phyloP scores from a whole-genome alignment of 1,284 basidiomycete species.

The Cutaneotrichosporon sp. region DNA sequence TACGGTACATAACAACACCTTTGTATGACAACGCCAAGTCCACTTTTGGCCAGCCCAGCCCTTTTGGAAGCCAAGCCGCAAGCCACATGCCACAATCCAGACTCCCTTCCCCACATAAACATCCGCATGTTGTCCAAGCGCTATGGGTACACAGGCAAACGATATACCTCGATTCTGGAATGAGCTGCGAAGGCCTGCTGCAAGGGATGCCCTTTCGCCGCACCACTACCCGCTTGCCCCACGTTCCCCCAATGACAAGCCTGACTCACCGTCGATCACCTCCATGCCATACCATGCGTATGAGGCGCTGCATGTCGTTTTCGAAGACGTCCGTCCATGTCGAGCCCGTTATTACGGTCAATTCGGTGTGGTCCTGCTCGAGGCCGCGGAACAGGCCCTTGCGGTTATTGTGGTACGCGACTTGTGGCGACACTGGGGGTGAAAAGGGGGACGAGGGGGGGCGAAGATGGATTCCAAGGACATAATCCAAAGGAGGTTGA shows the following conservation, averaged over 20 bases:
- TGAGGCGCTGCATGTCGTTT: constrained; percentile 1
- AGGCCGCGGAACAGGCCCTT: background rate
- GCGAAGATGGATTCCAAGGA: background rate
- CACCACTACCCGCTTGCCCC: too few relatives aligned
- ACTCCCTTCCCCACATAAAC: background rate
- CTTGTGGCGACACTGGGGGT: background rate
- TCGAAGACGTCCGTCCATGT: constrained; percentile 4
- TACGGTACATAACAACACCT: too few relatives aligned
- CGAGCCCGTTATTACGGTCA: background rate
- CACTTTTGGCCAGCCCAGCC: too few relatives aligned
- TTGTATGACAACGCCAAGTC: too few relatives aligned
- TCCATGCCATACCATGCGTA: constrained; percentile 1
- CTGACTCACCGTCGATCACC: constrained; percentile 3
- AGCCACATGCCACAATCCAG: background rate
- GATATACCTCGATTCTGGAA: constrained; percentile 1
- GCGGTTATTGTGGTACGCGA: background rate
- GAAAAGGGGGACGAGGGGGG: background rate
- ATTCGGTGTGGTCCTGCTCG: background rate
- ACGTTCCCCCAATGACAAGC: background rate
- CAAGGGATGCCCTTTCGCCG: too few relatives aligned
- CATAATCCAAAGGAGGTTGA: too few relatives aligned
- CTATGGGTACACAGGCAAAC: background rate
- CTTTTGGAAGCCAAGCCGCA: too few relatives aligned
- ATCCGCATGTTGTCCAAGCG: background rate
- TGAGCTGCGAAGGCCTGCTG: background rate